A percentile compares a stretch with the other conserved stretches of the same genome.
Conservation (phyloP, 352 stramenopile genomes). For the Phytophthora podocarpi region DNA sequence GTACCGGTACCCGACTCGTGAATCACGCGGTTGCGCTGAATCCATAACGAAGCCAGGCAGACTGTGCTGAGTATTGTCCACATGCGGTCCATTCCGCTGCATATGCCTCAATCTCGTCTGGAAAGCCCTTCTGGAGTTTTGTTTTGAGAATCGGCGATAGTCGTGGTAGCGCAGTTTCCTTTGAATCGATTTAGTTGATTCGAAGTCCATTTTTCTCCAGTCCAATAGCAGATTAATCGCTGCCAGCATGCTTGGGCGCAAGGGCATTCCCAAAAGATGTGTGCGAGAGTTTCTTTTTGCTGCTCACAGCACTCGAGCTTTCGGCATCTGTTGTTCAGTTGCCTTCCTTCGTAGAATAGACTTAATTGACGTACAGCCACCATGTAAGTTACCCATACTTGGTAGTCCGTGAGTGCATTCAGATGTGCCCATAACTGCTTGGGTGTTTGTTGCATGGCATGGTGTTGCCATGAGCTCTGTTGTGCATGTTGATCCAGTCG, state of each 20-base stretch:
- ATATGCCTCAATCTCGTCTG: background rate
- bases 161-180: background rate
- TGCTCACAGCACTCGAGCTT: background rate
- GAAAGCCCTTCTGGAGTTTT: background rate
- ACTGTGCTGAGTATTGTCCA: background rate
- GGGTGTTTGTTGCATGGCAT: too few relatives aligned
- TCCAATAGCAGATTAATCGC: background rate
- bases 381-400: too few relatives aligned
- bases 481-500: too few relatives aligned
- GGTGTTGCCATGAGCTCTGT: too few relatives aligned
- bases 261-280: conserved; percentile 5
- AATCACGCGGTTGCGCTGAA: background rate
- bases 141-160: background rate
- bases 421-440: too few relatives aligned
- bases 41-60: background rate
- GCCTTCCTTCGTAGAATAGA: too few relatives aligned
- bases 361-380: too few relatives aligned
- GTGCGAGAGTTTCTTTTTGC: background rate
- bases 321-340: conserved; percentile 1
- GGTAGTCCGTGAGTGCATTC: too few relatives aligned
- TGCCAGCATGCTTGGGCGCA: conserved; percentile 1
- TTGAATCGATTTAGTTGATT: too few relatives aligned
- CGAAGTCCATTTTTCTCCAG: background rate
- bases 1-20: background rate
- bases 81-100: background rate